Evolutionary conservation across 768 basidiomycete species (phyloP).

Genomic region (Trametes punicea): DNA sequence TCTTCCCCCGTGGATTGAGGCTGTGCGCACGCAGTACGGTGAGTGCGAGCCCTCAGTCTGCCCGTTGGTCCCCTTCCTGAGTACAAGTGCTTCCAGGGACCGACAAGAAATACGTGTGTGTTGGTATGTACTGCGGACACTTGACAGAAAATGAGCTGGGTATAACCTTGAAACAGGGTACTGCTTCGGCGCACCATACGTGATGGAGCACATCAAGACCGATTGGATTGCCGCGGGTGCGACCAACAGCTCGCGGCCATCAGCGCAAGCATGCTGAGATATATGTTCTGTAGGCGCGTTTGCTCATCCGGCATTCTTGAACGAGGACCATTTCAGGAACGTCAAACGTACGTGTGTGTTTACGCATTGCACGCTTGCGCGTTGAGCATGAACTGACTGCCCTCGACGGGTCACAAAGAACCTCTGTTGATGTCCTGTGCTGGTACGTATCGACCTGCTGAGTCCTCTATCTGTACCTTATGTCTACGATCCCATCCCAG

Average conservation of each 20-base stretch:
- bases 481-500: slow-evolving; percentile 31
- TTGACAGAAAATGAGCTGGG: neutral
- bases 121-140: slow-evolving; percentile 1
- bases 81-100: slow-evolving; percentile 21
- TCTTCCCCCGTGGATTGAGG: slow-evolving; percentile 50
- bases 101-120: slow-evolving; percentile 16
- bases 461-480: neutral
- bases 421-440: slow-evolving; percentile 57
- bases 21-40: slow-evolving; percentile 50
- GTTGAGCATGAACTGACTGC: neutral
- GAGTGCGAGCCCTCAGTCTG: too few relatives aligned
- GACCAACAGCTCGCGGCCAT: neutral
- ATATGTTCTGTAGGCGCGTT: slow-evolving; percentile 41
- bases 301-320: slow-evolving; percentile 51
- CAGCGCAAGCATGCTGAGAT: neutral
- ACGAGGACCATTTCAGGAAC: slow-evolving; percentile 44
- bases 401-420: slow-evolving; percentile 32
- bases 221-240: slow-evolving; percentile 46
- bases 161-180: slow-evolving; percentile 42
- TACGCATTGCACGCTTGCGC: neutral
- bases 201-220: slow-evolving; percentile 42
- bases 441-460: slow-evolving; percentile 31
- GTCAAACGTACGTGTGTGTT: slow-evolving; percentile 40
- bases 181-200: slow-evolving; percentile 55
- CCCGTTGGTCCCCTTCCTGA: neutral